A percentile compares a stretch with the other conserved stretches of the same genome.
These are phyloP conservation scores for Orychophragmus violaceus DNA, from an alignment of 345 rosid species.

Conservation along the genomic window DNA sequence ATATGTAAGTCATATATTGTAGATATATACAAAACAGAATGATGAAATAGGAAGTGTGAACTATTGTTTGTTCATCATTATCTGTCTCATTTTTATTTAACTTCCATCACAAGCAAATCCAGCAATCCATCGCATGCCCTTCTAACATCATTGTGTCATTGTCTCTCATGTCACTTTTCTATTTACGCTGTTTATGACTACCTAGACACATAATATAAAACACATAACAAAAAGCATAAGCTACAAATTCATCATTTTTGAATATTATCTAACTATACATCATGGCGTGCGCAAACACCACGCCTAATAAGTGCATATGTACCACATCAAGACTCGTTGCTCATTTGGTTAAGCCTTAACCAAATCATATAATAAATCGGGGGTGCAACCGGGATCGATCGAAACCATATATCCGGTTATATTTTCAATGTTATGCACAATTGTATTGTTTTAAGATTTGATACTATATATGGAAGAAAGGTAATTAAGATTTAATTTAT, in stretches of 20 bases:
- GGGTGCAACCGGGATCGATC: not conserved
- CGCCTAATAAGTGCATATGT: constrained; percentile 9
- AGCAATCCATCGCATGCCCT: constrained; percentile 10
- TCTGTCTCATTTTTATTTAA: constrained; percentile 2
- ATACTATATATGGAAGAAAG: not conserved
- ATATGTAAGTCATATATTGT: not conserved
- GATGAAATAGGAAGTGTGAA: constrained; percentile 5
- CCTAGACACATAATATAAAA: not conserved
- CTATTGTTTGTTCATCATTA: constrained; percentile 2
- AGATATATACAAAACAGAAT: constrained; percentile 1
- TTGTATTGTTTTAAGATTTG: not conserved
- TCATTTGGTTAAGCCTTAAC: not conserved
- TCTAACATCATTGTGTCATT: constrained; percentile 3
- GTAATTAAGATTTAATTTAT: not conserved
- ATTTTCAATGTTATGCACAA: not conserved
- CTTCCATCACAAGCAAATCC: constrained; percentile 15
- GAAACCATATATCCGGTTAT: not conserved
- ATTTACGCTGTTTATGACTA: not conserved
- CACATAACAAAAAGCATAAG: constrained; percentile 5
- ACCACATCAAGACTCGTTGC: not conserved
- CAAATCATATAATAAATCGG: not conserved
- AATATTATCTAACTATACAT: not conserved
- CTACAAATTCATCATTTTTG: constrained; percentile 4
- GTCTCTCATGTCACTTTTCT: not conserved
- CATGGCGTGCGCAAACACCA: constrained; percentile 18